Conservation (phyloP, 2,329 filamentous ascomycete species). For the Epichloe bromicola region DNA sequence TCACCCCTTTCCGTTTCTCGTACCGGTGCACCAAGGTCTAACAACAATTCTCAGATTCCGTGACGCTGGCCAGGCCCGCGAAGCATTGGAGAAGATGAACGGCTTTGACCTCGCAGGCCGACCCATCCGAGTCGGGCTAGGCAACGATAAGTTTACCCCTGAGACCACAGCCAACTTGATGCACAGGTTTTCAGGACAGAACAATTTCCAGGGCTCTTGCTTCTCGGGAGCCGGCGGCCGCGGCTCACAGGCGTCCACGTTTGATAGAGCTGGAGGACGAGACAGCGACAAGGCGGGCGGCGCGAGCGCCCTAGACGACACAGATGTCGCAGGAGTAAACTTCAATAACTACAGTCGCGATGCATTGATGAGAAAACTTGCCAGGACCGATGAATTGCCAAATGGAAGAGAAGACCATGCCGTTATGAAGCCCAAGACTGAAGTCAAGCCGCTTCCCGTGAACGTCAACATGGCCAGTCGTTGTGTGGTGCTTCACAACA, state of each 20-base stretch:
- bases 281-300: slow-evolving; percentile 84
- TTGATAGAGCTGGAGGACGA: slow-evolving; percentile 80
- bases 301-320: slow-evolving; percentile 91
- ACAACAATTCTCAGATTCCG: slow-evolving; percentile 50
- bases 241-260: slow-evolving; percentile 71
- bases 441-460: slow-evolving; percentile 64
- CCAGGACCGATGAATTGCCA: slow-evolving; percentile 74
- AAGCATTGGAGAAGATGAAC: slow-evolving; percentile 98
- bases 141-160: slow-evolving; percentile 99
- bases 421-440: slow-evolving; percentile 64
- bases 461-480: slow-evolving; percentile 87
- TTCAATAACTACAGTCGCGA: slow-evolving; percentile 99
- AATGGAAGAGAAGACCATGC: slow-evolving; percentile 57
- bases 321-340: slow-evolving; percentile 94
- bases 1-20: neutral
- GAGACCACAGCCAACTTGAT: slow-evolving; percentile 89
- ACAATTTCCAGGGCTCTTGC: slow-evolving; percentile 74
- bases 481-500: slow-evolving; percentile 88
- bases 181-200: slow-evolving; percentile 80
- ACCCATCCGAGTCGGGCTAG: slow-evolving; percentile 94
- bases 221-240: slow-evolving; percentile 86
- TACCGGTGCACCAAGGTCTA: neutral
- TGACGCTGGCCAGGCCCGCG: slow-evolving; percentile 79
- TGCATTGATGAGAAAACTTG: slow-evolving; percentile 96
- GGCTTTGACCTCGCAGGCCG: slow-evolving; percentile 95